A percentile compares a stretch with the other conserved stretches of the same genome.
phyloP scores from a whole-genome alignment of 345 rosid genomes.

The Combretum micranthum region DNA sequence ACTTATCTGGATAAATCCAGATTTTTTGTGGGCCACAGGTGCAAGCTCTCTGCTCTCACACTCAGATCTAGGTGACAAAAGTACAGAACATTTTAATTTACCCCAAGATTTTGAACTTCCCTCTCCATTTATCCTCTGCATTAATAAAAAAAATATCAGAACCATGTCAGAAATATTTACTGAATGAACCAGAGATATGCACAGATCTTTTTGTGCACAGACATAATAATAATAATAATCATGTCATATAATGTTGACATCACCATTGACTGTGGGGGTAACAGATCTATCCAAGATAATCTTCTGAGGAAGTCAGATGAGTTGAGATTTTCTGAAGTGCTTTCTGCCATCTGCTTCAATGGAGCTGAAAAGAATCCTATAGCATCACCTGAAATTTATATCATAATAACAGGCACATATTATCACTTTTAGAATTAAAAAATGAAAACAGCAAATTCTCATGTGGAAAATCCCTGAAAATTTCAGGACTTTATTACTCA shows the following conservation, averaged over 20 bases:
- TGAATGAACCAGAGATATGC: neutral
- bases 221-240: slow-evolving; percentile 10
- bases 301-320: slow-evolving; percentile 39
- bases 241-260: slow-evolving; percentile 1
- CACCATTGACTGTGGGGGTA: slow-evolving; percentile 47
- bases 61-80: slow-evolving; percentile 51
- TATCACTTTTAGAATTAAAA: no score
- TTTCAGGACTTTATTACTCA: no score
- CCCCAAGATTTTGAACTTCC: slow-evolving; percentile 30
- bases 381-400: slow-evolving; percentile 51
- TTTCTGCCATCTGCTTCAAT: slow-evolving; percentile 49
- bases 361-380: slow-evolving; percentile 75
- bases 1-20: slow-evolving; percentile 90
- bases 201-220: slow-evolving; percentile 34
- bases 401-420: neutral
- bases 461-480: no score
- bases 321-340: slow-evolving; percentile 31
- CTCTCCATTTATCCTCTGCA: slow-evolving; percentile 13
- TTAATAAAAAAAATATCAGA: neutral
- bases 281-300: slow-evolving; percentile 64
- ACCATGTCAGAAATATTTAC: slow-evolving; percentile 4
- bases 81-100: slow-evolving; percentile 66
- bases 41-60: slow-evolving; percentile 33
- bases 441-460: neutral
- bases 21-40: slow-evolving; percentile 29